Conservation (phyloP, 116 monocot species). For the Posidonia oceanica region DNA sequence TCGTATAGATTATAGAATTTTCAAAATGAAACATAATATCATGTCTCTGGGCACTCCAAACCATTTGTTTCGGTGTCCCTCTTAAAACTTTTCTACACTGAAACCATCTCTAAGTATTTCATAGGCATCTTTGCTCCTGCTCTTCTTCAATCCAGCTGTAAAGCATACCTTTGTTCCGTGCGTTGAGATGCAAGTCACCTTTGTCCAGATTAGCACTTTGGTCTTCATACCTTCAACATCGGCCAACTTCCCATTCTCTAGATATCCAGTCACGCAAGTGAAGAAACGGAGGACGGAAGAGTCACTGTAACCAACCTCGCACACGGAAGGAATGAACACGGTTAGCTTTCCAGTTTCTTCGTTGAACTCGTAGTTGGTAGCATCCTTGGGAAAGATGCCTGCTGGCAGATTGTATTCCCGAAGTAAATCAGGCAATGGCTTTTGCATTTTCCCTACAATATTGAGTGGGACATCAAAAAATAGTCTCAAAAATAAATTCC, state of each 20-base stretch:
- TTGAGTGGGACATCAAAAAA: too few species aligned
- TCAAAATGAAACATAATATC: too few species aligned
- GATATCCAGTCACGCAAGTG: slow-evolving; percentile 47
- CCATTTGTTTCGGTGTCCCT: background rate
- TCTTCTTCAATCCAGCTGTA: slow-evolving; percentile 55
- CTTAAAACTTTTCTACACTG: slow-evolving; percentile 46
- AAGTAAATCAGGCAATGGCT: slow-evolving; percentile 61
- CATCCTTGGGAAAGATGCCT: slow-evolving; percentile 68
- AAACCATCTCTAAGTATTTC: slow-evolving; percentile 61
- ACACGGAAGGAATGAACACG: slow-evolving; percentile 56
- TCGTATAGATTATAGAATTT: too few species aligned
- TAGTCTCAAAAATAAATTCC: too few species aligned
- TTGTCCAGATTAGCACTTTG: slow-evolving; percentile 62
- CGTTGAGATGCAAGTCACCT: slow-evolving; percentile 44
- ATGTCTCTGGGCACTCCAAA: too few species aligned
- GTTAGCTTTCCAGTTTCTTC: slow-evolving; percentile 55
- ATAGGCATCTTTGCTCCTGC: slow-evolving; percentile 52
- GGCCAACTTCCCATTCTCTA: slow-evolving; percentile 63
- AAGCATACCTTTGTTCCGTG: slow-evolving; percentile 61
- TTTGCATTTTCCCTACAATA: slow-evolving; percentile 58
- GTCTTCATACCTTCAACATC: slow-evolving; percentile 78
- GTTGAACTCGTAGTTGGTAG: slow-evolving; percentile 81
- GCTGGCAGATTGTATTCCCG: slow-evolving; percentile 51
- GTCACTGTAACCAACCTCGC: slow-evolving; percentile 75
- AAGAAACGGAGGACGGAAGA: slow-evolving; percentile 51